Conservation (phyloP, 2,329 filamentous ascomycete genomes). For the Niveomyces coronatus region DNA sequence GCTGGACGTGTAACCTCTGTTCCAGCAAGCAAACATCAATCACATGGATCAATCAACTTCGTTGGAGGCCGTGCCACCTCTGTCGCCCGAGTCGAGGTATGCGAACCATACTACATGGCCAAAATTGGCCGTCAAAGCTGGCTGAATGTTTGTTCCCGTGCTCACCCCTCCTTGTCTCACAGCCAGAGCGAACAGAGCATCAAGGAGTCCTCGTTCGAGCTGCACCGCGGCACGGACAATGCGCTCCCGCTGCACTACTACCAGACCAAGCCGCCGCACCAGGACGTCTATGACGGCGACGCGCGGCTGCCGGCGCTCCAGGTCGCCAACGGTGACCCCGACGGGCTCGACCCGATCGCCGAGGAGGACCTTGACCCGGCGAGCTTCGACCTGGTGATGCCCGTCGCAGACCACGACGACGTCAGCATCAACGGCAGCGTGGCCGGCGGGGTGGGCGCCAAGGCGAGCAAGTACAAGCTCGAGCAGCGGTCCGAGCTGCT, state of each 20-base stretch:
- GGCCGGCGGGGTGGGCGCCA: too few species aligned
- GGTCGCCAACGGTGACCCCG: conserved; percentile 13
- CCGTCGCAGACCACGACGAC: conserved; percentile 10
- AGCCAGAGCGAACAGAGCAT: conserved; percentile 5
- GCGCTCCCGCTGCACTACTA: neutral
- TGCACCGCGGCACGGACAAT: neutral
- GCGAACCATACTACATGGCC: neutral
- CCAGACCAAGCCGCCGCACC: neutral
- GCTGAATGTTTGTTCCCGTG: neutral
- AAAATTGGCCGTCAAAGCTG: neutral
- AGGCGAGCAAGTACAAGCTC: conserved; percentile 37
- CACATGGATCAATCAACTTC: conserved; percentile 6
- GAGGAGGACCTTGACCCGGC: conserved; percentile 26
- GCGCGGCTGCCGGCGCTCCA: conserved; percentile 12
- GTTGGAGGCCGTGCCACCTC: conserved; percentile 7
- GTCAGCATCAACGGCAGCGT: neutral
- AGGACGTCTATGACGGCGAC: too few species aligned
- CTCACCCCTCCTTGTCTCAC: too few species aligned
- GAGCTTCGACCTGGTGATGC: conserved; percentile 26
- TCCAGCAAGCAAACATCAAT: too few species aligned
- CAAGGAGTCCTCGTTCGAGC: neutral
- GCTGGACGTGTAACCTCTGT: too few species aligned
- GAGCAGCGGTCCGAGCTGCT: conserved; percentile 54
- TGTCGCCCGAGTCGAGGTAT: conserved; percentile 7
- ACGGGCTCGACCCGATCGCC: conserved; percentile 24